Base-by-base conservation (phyloP, 2,329 filamentous ascomycete genomes). In the Aspergillus sp. region DNA sequence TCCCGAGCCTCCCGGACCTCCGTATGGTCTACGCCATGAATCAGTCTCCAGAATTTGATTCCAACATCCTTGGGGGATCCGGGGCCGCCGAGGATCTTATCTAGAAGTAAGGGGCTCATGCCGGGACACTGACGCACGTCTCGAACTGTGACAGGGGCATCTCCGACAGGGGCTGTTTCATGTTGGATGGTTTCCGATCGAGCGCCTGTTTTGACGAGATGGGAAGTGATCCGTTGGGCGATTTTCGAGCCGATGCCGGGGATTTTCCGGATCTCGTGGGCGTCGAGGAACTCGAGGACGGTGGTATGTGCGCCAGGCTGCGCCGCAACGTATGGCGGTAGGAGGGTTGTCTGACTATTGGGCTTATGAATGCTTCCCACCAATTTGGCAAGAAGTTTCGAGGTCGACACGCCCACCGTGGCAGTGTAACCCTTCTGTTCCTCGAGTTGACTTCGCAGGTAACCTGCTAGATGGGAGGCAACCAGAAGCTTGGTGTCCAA, bases 281-380 rank as follows among this genome's bases (percentile, higher is more conserved):
- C 72, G 66, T 95, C 91, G 67, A 98, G 82, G 69, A 98, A 98
- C 0, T 74, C 71, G 6, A 80, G 80, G 12, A 90, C 82, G 60
- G 87, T 87, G 65, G 78, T 81, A 29, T 74, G 67, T 2, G 62
- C 42, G 6, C 56, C 60, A 39, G 64, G 62, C 36, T 63, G 24
- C 14, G 56, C 56, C 22, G 64, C 67, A 3, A 80, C 78, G 56
- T 85, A 84, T 1, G 89, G 85, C 5, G 90, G 87, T 49, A 96
- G 76, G 7, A 98, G 79, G 0, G 90, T 92, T 0, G 94, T 98
- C 75, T 98, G 95, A 61, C 86, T 89, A 59, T 88, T 88, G 1
- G 94, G 94, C 77, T 98, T 98, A 73, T 97, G 87, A 59, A 89
- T 80, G 72, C 87, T 90, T 12, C 94, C 94, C 10, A 87, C 90